These are phyloP conservation scores for Saturnispora kantuleensis DNA, from an alignment of 805 yeast genomes.

Conservation along the genomic window DNA sequence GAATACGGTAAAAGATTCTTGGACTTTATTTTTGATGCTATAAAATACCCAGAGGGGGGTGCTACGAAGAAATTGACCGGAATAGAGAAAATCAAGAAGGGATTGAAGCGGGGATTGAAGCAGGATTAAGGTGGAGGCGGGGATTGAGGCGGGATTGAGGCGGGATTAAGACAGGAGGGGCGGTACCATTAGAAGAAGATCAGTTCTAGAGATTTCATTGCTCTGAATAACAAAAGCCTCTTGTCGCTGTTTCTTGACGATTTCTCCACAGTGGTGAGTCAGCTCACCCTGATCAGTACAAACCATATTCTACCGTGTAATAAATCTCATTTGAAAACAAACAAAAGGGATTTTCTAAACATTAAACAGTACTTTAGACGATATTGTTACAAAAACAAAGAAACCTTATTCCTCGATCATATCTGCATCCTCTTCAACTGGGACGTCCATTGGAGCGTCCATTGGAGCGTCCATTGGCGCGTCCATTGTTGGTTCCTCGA, in stretches of 20 bases:
- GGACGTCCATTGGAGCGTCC: neutral
- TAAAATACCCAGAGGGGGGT: conserved; percentile 9
- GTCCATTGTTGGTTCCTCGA: neutral
- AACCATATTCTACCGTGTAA: no score
- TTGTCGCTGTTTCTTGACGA: no score
- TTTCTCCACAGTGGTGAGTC: no score
- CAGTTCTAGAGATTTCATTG: neutral
- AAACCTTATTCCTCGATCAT: conserved; percentile 18
- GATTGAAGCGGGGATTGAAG: neutral
- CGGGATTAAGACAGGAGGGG: no score
- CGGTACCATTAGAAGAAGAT: neutral
- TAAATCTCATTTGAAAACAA: no score
- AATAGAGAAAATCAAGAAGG: neutral
- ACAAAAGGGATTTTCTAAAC: neutral
- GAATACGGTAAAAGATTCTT: conserved; percentile 88
- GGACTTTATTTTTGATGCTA: conserved; percentile 40
- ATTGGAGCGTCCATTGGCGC: neutral
- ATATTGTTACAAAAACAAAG: neutral
- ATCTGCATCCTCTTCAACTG: conserved; percentile 16
- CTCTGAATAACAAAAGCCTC: neutral
- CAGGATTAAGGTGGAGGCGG: neutral
- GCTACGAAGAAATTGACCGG: neutral
- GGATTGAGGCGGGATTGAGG: no score
- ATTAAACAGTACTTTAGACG: neutral
- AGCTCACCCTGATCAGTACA: no score